Evolutionary conservation across 352 stramenopile genomes (phyloP), one percentile per base, ranked within the genome.

Genomic region (Pythium coloratum): DNA sequence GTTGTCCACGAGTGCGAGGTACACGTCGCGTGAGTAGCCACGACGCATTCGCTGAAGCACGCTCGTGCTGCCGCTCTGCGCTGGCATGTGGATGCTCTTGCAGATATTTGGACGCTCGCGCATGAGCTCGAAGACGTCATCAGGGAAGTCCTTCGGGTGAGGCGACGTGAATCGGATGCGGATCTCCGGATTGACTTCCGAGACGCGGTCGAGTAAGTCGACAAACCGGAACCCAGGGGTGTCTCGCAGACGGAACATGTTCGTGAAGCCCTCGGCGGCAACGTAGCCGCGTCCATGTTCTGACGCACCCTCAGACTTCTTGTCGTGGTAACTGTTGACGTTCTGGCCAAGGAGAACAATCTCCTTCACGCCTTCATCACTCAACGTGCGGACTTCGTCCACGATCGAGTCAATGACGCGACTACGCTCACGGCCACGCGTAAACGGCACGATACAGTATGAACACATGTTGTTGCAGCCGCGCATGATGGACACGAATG

Each of bases 381-480:
- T 73, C 53, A 99, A 76, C 18, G 82, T 60, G 50, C 76, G 78
- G 49, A 99, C 96, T 76, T 99, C 97, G 47, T 97, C 87, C 3
- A 99, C 74, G 50, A 99, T 98, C 59, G 88, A 98, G 18, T 77
- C 63, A 20, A 99, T 84, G 44, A 93, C 85, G 26, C 86, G 86
- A 64, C 84, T 93, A 53, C 97, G 89, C 79, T 99, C 98, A 59
- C 97, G 84, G 2, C 98, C 98, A 40, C 98, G 84, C 13, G 97
- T 99, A 77, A 99, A 99, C 0, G 98, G 98, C 62, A 99, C 98
- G 60, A 99, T 99, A 81, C 98, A 99, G 83, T 99, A 99, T 16
- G 89, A 98, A 80, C 98, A 99, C 90, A 99, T 99, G 77, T 99
- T 99, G 78, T 99, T 99, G 80, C 98, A 99, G 64, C 98, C 98